phyloP scores from a whole-genome alignment of 2,329 filamentous ascomycete species.

The Fusarium metavorans region DNA sequence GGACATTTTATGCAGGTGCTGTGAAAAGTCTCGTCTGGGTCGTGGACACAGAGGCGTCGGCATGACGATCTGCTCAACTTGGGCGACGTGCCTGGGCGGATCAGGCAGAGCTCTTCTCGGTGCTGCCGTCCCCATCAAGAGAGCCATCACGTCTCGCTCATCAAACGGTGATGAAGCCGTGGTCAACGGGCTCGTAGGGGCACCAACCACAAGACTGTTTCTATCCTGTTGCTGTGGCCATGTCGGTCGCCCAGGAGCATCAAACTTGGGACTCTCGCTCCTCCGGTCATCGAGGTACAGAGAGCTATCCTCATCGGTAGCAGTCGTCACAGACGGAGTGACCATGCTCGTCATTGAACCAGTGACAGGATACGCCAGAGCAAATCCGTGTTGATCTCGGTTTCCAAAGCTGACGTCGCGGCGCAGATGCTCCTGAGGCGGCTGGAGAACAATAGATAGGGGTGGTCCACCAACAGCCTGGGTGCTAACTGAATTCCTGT shows the following conservation, averaged over 20 bases:
- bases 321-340: conserved; percentile 40
- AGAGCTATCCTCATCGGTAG: conserved; percentile 30
- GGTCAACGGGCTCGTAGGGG: conserved; percentile 32
- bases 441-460: conserved; percentile 32
- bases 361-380: conserved; percentile 39
- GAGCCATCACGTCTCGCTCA: conserved; percentile 49
- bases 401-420: conserved; percentile 22
- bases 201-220: conserved; percentile 15
- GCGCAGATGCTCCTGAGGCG: conserved; percentile 29
- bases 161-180: conserved; percentile 49
- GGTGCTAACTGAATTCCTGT: conserved; percentile 40
- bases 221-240: conserved; percentile 18
- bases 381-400: conserved; percentile 26
- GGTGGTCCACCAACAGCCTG: conserved; percentile 38
- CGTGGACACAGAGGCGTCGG: conserved; percentile 47
- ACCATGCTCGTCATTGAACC: conserved; percentile 42
- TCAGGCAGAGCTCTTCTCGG: conserved; percentile 45
- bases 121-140: conserved; percentile 44
- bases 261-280: conserved; percentile 26
- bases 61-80: conserved; percentile 44
- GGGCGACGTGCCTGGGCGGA: conserved; percentile 44
- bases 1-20: conserved; percentile 41
- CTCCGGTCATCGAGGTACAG: conserved; percentile 9
- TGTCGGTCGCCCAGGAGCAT: conserved; percentile 6
- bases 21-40: conserved; percentile 27